Evolutionary conservation across 2,329 filamentous ascomycete species (phyloP).

Genomic region (Pseudogymnoascus sp.): DNA sequence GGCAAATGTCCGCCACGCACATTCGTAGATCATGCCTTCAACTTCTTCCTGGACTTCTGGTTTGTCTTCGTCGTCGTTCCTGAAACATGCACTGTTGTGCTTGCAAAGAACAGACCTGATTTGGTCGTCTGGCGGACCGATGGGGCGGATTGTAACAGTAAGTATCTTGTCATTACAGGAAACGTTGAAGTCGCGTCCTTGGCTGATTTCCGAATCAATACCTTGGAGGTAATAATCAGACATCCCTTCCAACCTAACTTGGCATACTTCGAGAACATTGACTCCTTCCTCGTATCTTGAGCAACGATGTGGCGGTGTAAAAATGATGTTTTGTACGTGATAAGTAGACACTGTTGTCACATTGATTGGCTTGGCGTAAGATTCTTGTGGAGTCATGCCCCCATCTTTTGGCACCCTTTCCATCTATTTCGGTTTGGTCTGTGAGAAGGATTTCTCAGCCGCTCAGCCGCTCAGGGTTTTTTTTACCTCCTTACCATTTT

Average conservation of each 20-base stretch:
- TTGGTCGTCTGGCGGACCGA: not conserved
- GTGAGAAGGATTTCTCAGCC: not conserved
- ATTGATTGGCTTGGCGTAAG: not conserved
- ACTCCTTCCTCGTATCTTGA: not conserved
- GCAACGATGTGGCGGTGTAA: not conserved
- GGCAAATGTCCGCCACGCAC: constrained; percentile 1
- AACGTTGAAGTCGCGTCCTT: not conserved
- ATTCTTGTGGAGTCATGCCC: not conserved
- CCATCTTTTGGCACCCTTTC: not conserved
- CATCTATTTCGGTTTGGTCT: not conserved
- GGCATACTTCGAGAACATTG: not conserved
- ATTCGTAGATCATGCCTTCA: constrained; percentile 10
- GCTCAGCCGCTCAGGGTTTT: not conserved
- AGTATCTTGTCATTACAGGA: not conserved
- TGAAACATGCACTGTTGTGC: not conserved
- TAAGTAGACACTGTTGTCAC: not conserved
- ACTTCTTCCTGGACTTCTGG: constrained; percentile 10
- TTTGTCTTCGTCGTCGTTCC: constrained; percentile 7
- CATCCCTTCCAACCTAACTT: not conserved
- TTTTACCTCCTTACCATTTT: not conserved
- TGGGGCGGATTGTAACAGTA: not conserved
- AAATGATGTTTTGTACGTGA: not conserved
- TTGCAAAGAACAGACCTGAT: not conserved
- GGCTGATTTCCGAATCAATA: not conserved
- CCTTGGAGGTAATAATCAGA: not conserved